Percentiles rank a stretch among this genome's conserved stretches.
Evolutionary conservation across 345 rosid genomes (phyloP).

Genomic region (Eucalyptus virginea): DNA sequence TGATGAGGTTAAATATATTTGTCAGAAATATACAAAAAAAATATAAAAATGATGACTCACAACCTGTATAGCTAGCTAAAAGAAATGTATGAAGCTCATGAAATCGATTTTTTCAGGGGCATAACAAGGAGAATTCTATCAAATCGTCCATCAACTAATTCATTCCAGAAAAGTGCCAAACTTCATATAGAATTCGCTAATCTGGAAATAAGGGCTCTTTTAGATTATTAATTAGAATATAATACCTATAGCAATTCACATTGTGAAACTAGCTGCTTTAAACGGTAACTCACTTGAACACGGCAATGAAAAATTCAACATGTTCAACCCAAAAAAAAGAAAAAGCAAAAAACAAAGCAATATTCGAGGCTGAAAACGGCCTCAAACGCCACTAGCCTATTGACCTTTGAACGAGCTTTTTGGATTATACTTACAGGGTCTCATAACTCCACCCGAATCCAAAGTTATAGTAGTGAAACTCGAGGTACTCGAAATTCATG

Average conservation of each 20-base stretch:
- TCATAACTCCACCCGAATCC: background rate
- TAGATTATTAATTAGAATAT: background rate
- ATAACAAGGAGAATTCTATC: background rate
- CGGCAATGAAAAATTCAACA: background rate
- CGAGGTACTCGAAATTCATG: background rate
- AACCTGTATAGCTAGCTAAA: background rate
- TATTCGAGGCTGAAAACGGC: background rate
- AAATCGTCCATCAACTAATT: background rate
- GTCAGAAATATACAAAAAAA: background rate
- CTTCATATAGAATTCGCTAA: background rate
- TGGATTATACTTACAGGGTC: background rate
- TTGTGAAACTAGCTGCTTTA: background rate
- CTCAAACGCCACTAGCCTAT: background rate
- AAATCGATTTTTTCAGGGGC: background rate
- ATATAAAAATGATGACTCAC: background rate
- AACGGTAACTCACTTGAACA: background rate
- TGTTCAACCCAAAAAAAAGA: background rate
- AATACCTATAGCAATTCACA: background rate
- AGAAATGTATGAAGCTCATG: background rate
- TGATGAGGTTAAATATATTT: background rate
- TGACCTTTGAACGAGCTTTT: background rate
- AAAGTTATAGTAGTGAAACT: fast-evolving
- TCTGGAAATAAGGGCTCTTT: background rate
- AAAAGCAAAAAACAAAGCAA: background rate
- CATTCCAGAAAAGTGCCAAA: background rate